These are phyloP conservation scores for Lyophyllum shimeji DNA, from an alignment of 768 basidiomycete species.

Conservation along the genomic window DNA sequence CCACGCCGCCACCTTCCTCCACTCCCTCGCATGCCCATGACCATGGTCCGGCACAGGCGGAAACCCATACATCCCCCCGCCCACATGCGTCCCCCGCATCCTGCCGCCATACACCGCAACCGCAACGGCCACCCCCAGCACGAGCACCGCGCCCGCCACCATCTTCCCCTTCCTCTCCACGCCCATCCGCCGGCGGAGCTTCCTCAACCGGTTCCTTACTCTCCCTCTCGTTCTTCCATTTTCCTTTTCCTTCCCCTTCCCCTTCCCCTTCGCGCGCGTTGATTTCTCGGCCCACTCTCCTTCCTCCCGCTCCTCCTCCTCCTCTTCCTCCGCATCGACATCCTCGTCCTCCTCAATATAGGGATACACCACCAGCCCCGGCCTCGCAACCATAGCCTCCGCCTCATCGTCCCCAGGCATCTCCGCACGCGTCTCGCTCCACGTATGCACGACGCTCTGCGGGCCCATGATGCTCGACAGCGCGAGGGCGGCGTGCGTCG, in stretches of 20 bases:
- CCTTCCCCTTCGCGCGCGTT: constrained; percentile 11
- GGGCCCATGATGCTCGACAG: constrained; percentile 72
- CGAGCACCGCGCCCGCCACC: constrained; percentile 65
- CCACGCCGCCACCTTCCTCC: constrained; percentile 29
- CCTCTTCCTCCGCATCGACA: constrained; percentile 15
- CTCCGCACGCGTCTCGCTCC: constrained; percentile 50
- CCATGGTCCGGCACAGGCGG: constrained; percentile 9
- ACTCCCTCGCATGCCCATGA: constrained; percentile 21
- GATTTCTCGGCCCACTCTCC: constrained; percentile 12
- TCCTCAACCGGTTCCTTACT: constrained; percentile 18
- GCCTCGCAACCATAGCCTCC: constrained; percentile 56
- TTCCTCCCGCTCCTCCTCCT: constrained; percentile 9
- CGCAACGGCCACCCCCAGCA: constrained; percentile 71
- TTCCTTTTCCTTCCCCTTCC: too few species aligned
- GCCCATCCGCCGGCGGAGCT: constrained; percentile 17
- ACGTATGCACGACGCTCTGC: constrained; percentile 74
- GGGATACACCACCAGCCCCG: constrained; percentile 58
- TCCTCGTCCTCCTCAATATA: constrained; percentile 28
- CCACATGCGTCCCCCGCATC: constrained; percentile 21
- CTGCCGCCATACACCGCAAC: constrained; percentile 41
- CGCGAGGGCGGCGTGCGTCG: constrained; percentile 51
- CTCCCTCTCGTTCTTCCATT: too few species aligned
- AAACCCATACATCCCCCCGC: constrained; percentile 14
- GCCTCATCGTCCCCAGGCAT: constrained; percentile 55
- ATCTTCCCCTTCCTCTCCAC: constrained; percentile 42